Evolutionary conservation across 1,139 yeast genomes (phyloP), one percentile per base, ranked within the genome.

Genomic region (Sugiyamaella castrensis): DNA sequence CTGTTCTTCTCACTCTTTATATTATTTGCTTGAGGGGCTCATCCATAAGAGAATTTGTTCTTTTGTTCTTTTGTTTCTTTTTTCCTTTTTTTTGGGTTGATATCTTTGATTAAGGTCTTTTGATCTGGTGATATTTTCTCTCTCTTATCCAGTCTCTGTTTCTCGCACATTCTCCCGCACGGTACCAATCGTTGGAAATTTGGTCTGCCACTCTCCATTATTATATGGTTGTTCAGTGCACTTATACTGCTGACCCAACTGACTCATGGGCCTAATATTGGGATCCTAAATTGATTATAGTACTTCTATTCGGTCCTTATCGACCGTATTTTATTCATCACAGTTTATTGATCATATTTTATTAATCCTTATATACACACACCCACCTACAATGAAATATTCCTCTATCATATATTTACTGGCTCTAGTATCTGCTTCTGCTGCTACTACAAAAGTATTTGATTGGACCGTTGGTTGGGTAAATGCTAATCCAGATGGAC

Each of bases 401-500:
- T 19, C 41, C 16, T 44, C 50, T 19, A 15, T 40, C 26, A 10
- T 32, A 28, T 36, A 29, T 26, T 13, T 33, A 11, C 30, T 41
- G 32, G 43, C 47, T n/a, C 32, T 37, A 4, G 61, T 60, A 15
- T 56, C 67, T 11, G 64, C 61, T 33, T 39, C 57, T 13, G 87
- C 85, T 7, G 72, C 75, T 51, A 81, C 87, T 29, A 89, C 24
- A 19, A 19, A 80, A 59, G 71, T 74, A 3, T 85, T 72, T 71
- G 76, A 87, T 70, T 89, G 84, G 80, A 79, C 86, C 48, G 79
- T 91, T 26, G 79, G 83, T 6, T 86, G 88, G 82, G 82, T 80
- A 37, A 65, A 65, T 12, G 82, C 80, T 28, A 84, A 86, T 66
- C 89, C 91, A 1, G 97, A 91, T 66, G 96, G 96, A 27, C 64